These are phyloP conservation scores for Cadophora gregata DNA, from an alignment of 2,329 filamentous ascomycete species.

Conservation along the genomic window DNA sequence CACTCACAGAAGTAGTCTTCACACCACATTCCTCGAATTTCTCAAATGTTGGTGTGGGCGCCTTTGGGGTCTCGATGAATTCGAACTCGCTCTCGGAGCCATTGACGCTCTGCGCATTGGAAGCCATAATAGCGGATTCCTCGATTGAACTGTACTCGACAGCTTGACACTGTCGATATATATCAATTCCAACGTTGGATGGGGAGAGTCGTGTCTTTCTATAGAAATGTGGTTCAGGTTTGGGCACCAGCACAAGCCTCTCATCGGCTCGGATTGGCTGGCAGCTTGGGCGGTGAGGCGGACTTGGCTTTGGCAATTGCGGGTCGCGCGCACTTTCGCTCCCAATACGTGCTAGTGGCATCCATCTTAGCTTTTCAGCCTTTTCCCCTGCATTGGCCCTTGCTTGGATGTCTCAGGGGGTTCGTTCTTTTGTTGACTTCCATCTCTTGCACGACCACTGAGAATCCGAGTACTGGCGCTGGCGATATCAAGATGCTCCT, in stretches of 20 bases:
- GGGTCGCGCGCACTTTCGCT: conserved; percentile 3
- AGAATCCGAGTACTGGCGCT: not conserved
- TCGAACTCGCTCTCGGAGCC: conserved; percentile 64
- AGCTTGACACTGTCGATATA: not conserved
- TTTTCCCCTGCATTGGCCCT: conserved; percentile 9
- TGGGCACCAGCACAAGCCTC: too few relatives aligned
- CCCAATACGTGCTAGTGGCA: not conserved
- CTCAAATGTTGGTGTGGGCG: conserved; percentile 55
- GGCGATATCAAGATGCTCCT: not conserved
- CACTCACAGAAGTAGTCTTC: conserved; percentile 58
- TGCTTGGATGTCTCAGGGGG: not conserved
- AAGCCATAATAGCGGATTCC: conserved; percentile 49
- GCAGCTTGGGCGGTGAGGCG: not conserved
- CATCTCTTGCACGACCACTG: not conserved
- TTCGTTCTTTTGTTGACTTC: not conserved
- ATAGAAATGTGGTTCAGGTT: conserved; percentile 1
- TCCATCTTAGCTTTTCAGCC: not conserved
- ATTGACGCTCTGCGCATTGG: conserved; percentile 54
- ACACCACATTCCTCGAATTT: conserved; percentile 61
- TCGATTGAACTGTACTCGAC: conserved; percentile 30
- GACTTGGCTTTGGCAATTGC: not conserved
- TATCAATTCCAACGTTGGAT: not conserved
- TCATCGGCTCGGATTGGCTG: conserved; percentile 3
- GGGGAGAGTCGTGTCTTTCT: not conserved
- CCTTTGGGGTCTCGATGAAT: conserved; percentile 65